Evolutionary conservation across 2,329 filamentous ascomycete species (phyloP), one percentile per base, ranked within the genome.

Genomic region (Pezicula rhizophila): DNA sequence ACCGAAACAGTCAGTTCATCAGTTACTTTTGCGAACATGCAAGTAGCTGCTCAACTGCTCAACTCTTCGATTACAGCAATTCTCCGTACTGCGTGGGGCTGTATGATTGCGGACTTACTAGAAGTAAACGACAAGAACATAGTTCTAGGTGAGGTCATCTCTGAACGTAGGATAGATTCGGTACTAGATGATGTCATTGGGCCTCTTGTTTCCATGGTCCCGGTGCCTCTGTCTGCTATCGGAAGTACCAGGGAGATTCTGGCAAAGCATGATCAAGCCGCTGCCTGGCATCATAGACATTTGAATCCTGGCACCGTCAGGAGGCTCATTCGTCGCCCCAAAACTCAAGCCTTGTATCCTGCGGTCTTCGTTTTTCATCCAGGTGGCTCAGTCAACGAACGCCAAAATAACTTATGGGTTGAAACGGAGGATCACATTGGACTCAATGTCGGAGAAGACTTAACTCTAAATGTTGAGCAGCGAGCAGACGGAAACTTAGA

Each of bases 361-460:
- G 65, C 62, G 2, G 50, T 66, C 7, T 66, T 65, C 48, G 64
- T 63, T 18, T 67, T 66, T 44, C 60, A 66, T 43, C 57, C 54
- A 8, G 48, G 54, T n/a, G 37, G 37, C 5, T 15, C 52, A 5
- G 28, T 48, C 4, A 35, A 44, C 5, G n/a, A 38, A 12, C 11
- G 42, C 15, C 40, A 45, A 14, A 15, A 52, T 1, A 18, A 42
- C 6, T 41, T 61, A 7, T 67, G 63, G 63, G 49, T 34, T 4
- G 51, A 60, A 42, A 45, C 57, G 6, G 57, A 64, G 23, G 60
- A 64, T 46, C 38, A 57, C 10, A 53, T 65, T 20, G 60, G 58
- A 5, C 53, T 67, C n/a, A 55, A 59, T 31, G 65, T 67, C 4
- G 65, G 67, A 43, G 64, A 67, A 47, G 53, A 62, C 2, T 57